Evolutionary conservation across 331 rosid genomes (phyloP), one percentile per base, ranked within the genome.

Genomic region (Stylosanthes scabra): DNA sequence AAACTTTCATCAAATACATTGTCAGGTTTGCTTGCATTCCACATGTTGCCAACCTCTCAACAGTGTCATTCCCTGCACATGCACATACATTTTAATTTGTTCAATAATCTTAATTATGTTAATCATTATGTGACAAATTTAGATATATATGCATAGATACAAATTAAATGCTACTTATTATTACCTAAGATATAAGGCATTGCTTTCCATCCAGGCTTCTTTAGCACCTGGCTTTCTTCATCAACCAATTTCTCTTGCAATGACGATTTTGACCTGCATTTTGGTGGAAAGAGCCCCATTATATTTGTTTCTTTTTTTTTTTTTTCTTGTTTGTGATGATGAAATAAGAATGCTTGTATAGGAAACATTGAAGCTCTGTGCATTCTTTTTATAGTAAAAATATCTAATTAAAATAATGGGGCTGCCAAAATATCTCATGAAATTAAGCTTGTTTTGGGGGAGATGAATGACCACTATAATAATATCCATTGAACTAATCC

Each of bases 151-250:
- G 3, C 11, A 16, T 3, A 25, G 47, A 66, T 41, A n/a, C n/a
- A n/a, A n/a, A n/a, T n/a, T n/a, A n/a, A n/a, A n/a, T n/a, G n/a
- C n/a, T n/a, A n/a, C n/a, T n/a, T n/a, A n/a, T n/a, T n/a, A 71
- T 8, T 11, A 77, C 83, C 81, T 70, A 79, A 60, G 34, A 83
- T 66, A 59, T 70, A 78, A 46, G 84, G 76, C 76, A 79, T 71
- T 72, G 81, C 79, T 67, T 75, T 83, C 87, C 82, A 71, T 27
- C 87, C 79, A 45, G 66, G 81, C 82, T 75, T 83, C 11, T 6
- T 75, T 16, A 47, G 11, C 20, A 63, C 25, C 12, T 51, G 51
- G 51, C 60, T 63, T 57, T 77, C 76, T 61, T 78, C 67, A 57
- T 63, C 82, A 3, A 78, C 40, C 42, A 78, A 4, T 63, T 54